phyloP scores from a whole-genome alignment of 2,329 filamentous ascomycete species.

The Pseudocercospora vitis region DNA sequence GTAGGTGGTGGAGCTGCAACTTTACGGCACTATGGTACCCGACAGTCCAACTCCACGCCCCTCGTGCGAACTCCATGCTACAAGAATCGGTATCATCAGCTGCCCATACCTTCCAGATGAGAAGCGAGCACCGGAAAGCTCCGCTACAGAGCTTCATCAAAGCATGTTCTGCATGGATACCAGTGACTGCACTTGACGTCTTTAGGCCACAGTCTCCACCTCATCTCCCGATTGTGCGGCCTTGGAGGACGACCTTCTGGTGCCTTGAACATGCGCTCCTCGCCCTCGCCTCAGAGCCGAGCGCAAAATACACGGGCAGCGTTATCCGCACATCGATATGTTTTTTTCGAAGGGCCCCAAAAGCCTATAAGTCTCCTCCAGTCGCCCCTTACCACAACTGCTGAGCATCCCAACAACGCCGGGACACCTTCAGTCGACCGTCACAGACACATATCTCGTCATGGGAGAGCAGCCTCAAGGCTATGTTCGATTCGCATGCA shows the following conservation, averaged over 20 bases:
- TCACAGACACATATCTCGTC: background rate
- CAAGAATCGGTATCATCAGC: background rate
- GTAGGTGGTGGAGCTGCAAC: too few relatives aligned
- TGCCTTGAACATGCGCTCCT: background rate
- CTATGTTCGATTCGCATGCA: constrained; percentile 24
- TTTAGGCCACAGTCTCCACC: background rate
- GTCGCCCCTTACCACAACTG: too few relatives aligned
- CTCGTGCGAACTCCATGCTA: background rate
- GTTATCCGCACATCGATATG: too few relatives aligned
- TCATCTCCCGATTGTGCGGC: constrained; percentile 12
- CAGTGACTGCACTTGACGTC: background rate
- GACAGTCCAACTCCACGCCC: background rate
- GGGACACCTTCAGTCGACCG: too few relatives aligned
- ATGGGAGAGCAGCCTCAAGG: constrained; percentile 13
- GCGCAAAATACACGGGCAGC: background rate
- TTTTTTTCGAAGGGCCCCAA: too few relatives aligned
- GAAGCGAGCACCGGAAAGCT: background rate
- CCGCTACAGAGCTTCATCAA: background rate
- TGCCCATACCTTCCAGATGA: background rate
- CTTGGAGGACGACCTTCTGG: background rate
- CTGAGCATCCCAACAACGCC: too few relatives aligned
- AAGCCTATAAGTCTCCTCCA: too few relatives aligned
- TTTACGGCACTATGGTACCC: background rate
- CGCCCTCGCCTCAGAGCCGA: background rate
- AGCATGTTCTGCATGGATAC: background rate